A percentile compares a stretch with the other conserved stretches of the same genome.
phyloP scores from a whole-genome alignment of 306 rosid species.

The Corylus avellana region DNA sequence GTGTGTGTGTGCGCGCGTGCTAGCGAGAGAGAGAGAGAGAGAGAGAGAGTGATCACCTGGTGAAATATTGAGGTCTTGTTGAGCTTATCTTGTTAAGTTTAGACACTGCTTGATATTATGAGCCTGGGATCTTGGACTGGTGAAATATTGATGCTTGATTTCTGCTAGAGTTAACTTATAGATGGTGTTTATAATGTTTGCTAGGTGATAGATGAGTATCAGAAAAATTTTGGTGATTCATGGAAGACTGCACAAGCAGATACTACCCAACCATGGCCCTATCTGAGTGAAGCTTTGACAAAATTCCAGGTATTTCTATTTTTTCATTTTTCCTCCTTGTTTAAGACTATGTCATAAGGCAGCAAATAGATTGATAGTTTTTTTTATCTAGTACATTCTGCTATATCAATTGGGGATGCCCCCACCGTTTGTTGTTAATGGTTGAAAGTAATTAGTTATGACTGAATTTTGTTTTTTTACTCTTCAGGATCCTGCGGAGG shows the following conservation, averaged over 20 bases:
- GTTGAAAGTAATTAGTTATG: neutral
- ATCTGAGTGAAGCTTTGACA: slow-evolving; percentile 70
- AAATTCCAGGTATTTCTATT: slow-evolving; percentile 71
- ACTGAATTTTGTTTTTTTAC: neutral
- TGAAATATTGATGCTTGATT: neutral
- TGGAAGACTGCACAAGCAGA: slow-evolving; percentile 74
- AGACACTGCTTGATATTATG: neutral
- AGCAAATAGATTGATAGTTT: slow-evolving; percentile 8
- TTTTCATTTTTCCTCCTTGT: slow-evolving; percentile 7
- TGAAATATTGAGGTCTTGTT: neutral
- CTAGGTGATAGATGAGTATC: slow-evolving; percentile 89
- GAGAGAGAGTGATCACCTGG: neutral
- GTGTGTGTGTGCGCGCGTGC: neutral
- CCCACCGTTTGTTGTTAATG: neutral
- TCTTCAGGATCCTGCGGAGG: slow-evolving; percentile 92
- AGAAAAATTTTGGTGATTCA: slow-evolving; percentile 74
- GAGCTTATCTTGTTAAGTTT: neutral
- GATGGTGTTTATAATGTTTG: slow-evolving; percentile 19
- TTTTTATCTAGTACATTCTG: neutral
- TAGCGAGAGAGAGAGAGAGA: neutral
- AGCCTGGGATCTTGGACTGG: neutral
- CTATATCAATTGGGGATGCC: neutral
- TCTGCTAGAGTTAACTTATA: slow-evolving; percentile 5
- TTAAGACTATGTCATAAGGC: slow-evolving; percentile 16
- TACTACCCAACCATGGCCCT: slow-evolving; percentile 75